Conservation (phyloP, 306 rosid species). For the Fagus sylvatica region DNA sequence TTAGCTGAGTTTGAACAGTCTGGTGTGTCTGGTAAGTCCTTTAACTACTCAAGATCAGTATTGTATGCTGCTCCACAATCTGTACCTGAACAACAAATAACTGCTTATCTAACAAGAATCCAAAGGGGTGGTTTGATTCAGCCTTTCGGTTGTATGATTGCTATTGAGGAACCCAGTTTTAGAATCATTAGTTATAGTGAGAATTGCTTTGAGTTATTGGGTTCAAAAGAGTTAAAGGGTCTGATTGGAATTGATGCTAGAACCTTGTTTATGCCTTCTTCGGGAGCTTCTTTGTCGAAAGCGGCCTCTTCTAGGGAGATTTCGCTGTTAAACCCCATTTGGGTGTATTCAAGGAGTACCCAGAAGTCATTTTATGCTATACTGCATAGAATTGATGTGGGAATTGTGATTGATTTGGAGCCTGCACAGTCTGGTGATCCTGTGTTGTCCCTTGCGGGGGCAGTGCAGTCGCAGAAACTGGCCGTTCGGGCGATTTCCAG, state of each 20-base stretch:
- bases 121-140: constrained; percentile 82
- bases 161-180: constrained; percentile 58
- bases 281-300: constrained; percentile 57
- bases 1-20: constrained; percentile 69
- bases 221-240: constrained; percentile 25
- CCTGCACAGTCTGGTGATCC: constrained; percentile 63
- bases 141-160: constrained; percentile 74
- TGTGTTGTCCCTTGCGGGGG: constrained; percentile 73
- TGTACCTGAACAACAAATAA: constrained; percentile 62
- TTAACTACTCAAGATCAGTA: constrained; percentile 58
- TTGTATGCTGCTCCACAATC: constrained; percentile 41
- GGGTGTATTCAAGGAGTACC: constrained; percentile 54
- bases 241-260: constrained; percentile 65
- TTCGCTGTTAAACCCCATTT: constrained; percentile 65
- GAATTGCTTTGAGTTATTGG: constrained; percentile 64
- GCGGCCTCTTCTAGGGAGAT: constrained; percentile 60
- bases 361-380: constrained; percentile 81
- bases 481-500: constrained; percentile 81
- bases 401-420: constrained; percentile 82
- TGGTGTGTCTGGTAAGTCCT: constrained; percentile 57
- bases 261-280: constrained; percentile 64
- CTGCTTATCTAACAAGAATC: constrained; percentile 54
- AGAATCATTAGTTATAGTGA: constrained; percentile 64
- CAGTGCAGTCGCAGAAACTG: constrained; percentile 81
- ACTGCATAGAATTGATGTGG: constrained; percentile 80